Base-by-base conservation (phyloP, 192 early-diverging fungal species). In the Backusella circina region DNA sequence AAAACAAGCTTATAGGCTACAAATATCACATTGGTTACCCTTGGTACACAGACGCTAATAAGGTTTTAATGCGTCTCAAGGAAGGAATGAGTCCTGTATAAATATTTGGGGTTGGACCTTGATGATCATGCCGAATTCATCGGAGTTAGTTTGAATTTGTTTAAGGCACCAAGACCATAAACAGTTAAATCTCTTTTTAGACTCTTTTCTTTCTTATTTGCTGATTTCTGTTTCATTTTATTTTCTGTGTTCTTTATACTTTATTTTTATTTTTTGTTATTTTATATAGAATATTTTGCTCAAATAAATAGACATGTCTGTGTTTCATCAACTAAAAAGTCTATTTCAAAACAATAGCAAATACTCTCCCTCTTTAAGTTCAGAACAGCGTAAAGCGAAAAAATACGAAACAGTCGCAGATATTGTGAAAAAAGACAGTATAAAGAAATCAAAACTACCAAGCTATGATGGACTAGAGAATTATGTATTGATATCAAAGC, bases 401-500 rank as follows among this genome's bases (percentile, higher is more conserved):
- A 61, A 61, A 10, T 61, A 61, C 54, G 54, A 61, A 61, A 61
- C 54, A 61, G 54, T 61, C 9, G 54, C 54, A 61, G 54, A 61
- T 61, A 61, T 61, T 28, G 54, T 61, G n/a, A 61, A 10, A 12
- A 28, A 61, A 28, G 54, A 61, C 13, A 61, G 2, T 28, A 67
- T 41, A 30, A n/a, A 44, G 9, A 41, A 47, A 44, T 71, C 41
- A 26, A 82, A 75, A 70, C 37, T 86, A 54, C 86, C 89, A 12
- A 65, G 32, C 1, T 92, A 91, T 74, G 78, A 82, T 38, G 89
- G 88, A 37, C 66, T 92, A 47, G 84, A 90, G 51, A 76, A 83
- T 15, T 92, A 88, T 75, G 66, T 50, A 67, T 64, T 92, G 26
- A 21, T 90, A 23, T 73, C 83, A 28, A 91, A 91, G 73, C 86